A percentile compares a stretch with the other conserved stretches of the same genome.
These are phyloP conservation scores for Lophium mytilinum DNA, from an alignment of 495 filamentous ascomycete species.

Conservation along the genomic window DNA sequence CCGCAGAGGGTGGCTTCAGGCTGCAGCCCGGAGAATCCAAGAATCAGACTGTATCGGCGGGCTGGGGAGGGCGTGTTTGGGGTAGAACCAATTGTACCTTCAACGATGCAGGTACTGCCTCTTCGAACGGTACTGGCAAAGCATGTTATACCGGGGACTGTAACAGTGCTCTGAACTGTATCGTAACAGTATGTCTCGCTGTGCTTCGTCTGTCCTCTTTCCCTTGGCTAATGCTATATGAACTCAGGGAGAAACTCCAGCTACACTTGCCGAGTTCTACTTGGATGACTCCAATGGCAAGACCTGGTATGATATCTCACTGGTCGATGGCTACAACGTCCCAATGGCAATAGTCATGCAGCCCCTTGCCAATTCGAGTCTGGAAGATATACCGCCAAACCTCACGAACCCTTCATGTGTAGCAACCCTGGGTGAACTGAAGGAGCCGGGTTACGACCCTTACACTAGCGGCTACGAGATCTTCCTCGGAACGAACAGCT, in stretches of 20 bases:
- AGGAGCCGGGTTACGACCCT: constrained; percentile 33
- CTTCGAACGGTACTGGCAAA: constrained; percentile 38
- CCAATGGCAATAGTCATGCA: constrained; percentile 58
- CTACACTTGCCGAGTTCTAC: constrained; percentile 69
- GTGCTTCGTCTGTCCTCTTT: background rate
- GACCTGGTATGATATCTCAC: constrained; percentile 74
- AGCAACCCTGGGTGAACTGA: constrained; percentile 51
- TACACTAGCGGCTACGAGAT: constrained; percentile 31
- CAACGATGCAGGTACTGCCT: constrained; percentile 47
- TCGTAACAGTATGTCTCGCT: constrained; percentile 47
- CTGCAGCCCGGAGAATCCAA: constrained; percentile 43
- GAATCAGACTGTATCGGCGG: constrained; percentile 49
- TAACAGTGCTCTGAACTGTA: constrained; percentile 55
- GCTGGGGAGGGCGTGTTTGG: constrained; percentile 78
- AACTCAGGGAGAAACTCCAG: constrained; percentile 51
- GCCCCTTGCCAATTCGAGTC: constrained; percentile 45
- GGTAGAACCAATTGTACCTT: constrained; percentile 76
- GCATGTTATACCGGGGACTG: constrained; percentile 74
- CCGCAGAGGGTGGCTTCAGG: constrained; percentile 54
- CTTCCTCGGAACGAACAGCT: constrained; percentile 45
- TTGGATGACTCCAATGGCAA: constrained; percentile 50
- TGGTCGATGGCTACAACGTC: constrained; percentile 80
- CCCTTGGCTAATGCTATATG: background rate
- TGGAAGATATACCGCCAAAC: constrained; percentile 57
- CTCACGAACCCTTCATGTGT: constrained; percentile 68